phyloP scores from a whole-genome alignment of 805 yeast species.

The Ogataea ganodermae region DNA sequence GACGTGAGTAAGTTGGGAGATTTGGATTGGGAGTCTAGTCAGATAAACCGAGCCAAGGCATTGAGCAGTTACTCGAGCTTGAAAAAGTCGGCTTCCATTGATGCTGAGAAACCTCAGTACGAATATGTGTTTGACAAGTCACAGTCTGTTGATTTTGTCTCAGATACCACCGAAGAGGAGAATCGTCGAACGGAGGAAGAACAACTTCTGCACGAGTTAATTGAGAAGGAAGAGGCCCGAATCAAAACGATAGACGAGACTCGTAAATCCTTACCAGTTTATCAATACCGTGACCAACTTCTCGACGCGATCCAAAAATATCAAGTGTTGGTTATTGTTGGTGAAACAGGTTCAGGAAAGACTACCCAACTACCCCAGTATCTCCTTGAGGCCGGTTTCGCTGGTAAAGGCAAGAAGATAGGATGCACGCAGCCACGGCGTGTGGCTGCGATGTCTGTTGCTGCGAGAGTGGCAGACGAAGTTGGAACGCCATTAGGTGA shows the following conservation, averaged over 20 bases:
- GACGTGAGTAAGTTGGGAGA: constrained; percentile 26
- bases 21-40: constrained; percentile 55
- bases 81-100: constrained; percentile 10
- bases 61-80: constrained; percentile 19
- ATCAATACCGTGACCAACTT: constrained; percentile 57
- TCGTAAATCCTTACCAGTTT: constrained; percentile 76
- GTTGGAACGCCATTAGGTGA: constrained; percentile 78
- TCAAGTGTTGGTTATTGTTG: constrained; percentile 82
- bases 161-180: constrained; percentile 39
- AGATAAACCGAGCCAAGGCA: constrained; percentile 44
- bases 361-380: constrained; percentile 93
- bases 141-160: constrained; percentile 58
- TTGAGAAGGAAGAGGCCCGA: constrained; percentile 39
- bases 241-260: constrained; percentile 47
- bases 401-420: constrained; percentile 53
- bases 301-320: constrained; percentile 58
- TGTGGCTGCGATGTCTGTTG: constrained; percentile 92
- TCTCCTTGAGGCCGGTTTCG: constrained; percentile 78
- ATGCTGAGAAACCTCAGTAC: constrained; percentile 46
- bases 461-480: constrained; percentile 89
- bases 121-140: constrained; percentile 76
- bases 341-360: constrained; percentile 97
- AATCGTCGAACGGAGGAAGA: constrained; percentile 35
- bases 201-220: constrained; percentile 9
- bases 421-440: constrained; percentile 95